Evolutionary conservation across 805 yeast species (phyloP), one percentile per base, ranked within the genome.

Genomic region (Saccharomycopsis fermentans): DNA sequence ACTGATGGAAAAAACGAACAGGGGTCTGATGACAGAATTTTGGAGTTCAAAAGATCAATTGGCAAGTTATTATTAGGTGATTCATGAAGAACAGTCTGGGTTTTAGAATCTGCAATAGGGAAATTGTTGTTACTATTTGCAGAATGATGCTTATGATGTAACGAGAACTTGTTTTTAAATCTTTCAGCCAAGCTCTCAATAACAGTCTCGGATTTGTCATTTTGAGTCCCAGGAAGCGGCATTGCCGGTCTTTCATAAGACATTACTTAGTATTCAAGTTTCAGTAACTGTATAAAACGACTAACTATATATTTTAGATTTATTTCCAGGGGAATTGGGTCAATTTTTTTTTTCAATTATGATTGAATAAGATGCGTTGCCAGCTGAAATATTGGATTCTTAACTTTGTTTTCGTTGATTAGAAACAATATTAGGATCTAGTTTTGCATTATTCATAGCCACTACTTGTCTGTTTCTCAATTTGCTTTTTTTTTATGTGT

Each of bases 1-100:
- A 65, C 68, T 17, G 66, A 77, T 80, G 29, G 71, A 58, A 3
- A 71, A 62, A 34, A 77, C 72, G 2, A 83, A 83, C 27, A 37
- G 6, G 63, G 62, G 27, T 73, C 74, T n/a, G 50, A 9, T 66
- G 70, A 2, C 71, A 67, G 3, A 78, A 68, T 52, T 82, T 74
- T 17, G 40, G 56, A 1, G 65, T 64, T 40, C 70, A 67, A 59
- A 82, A 78, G 43, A 77, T 67, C 39, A 74, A 76, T 9, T 56
- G 34, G 29, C 54, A 51, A 36, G 19, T 32, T 27, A 34, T 9
- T 47, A 32, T 35, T 16, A 3, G 39, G 11, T n/a, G 32, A 26
- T 35, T 35, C 27, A n/a, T 26, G 29, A 16, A 27, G 8, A 29
- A 57, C 39, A 14, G 59, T 34, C 29, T 50, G 27, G 14, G 21